Base-by-base conservation (phyloP, 2,329 filamentous ascomycete species). In the Ceratocystis cacaofunesta region DNA sequence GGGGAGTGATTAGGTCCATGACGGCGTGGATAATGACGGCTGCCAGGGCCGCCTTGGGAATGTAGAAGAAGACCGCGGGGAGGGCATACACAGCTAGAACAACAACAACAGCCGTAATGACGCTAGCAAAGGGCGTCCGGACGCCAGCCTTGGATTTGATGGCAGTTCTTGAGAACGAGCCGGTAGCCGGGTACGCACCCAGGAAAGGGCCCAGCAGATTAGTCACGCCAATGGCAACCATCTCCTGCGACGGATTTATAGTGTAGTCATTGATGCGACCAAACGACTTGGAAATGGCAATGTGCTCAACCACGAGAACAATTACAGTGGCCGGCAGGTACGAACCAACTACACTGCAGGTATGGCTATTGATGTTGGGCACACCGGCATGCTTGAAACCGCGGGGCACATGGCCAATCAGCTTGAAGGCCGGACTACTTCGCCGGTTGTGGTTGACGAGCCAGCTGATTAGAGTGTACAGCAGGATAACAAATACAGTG, bases 81-180 rank as follows among this genome's bases (percentile, higher is more conserved):
- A 95, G 79, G 19, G 88, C 90, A 71, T 95, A 95, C 67, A 94
- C 86, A 19, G 91, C 90, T 10, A 95, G 78, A 1, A 96, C 78
- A 7, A 96, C 90, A 10, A 95, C 83, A 22, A 90, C 68, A 0
- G 87, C 90, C 10, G 90, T 95, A 68, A 95, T 90, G 60, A 92
- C 82, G 79, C 90, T 90, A 43, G 89, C 90, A 65, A 95, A 84
- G 0, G 90, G 91, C 3, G 90, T 95, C 52, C 90, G 85, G 1
- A 95, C 90, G 72, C 90, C 90, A 64, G 90, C 89, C 76, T 95
- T 95, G n/a, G 90, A 89, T 75, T 95, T 95, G 78, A 96, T 95
- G 62, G 90, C 91, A 25, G 90, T 95, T 68, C 90, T 85, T 6
- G 89, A 92, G 79, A 96, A 96, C 1, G 90, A 95, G 5, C 90